Conservation (phyloP, 345 rosid species). For the Pugionium dolabratum region DNA sequence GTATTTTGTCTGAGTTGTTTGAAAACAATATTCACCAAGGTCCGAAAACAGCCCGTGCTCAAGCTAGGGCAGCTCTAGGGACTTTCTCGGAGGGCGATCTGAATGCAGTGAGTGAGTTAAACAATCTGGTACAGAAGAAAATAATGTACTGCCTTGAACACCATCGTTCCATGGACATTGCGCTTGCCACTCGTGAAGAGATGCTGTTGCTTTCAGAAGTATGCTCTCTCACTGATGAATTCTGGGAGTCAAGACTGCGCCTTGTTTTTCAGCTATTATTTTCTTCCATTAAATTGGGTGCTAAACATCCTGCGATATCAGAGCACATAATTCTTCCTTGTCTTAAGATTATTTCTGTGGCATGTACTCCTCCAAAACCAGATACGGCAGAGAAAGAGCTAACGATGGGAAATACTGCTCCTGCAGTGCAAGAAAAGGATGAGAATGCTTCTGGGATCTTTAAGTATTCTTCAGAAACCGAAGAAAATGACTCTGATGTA, state of each 20-base stretch:
- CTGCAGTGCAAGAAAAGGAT: constrained; percentile 58
- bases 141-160: constrained; percentile 98
- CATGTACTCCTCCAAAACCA: constrained; percentile 98
- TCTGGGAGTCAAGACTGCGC: constrained; percentile 96
- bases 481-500: constrained; percentile 63
- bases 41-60: constrained; percentile 83
- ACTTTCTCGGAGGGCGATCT: constrained; percentile 92
- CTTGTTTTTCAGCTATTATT: constrained; percentile 90
- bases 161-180: constrained; percentile 98
- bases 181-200: constrained; percentile 90
- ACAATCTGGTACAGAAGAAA: constrained; percentile 87
- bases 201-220: constrained; percentile 92
- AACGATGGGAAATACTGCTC: constrained; percentile 51
- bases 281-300: constrained; percentile 93
- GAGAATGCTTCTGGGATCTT: constrained; percentile 51
- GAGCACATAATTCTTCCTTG: constrained; percentile 98
- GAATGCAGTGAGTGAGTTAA: constrained; percentile 81
- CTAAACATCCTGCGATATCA: constrained; percentile 97
- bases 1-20: constrained; percentile 84
- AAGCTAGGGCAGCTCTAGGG: constrained; percentile 92
- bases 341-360: constrained; percentile 87
- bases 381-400: constrained; percentile 83
- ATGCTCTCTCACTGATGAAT: constrained; percentile 92
- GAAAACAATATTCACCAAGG: constrained; percentile 99
- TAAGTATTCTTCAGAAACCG: constrained; percentile 53